phyloP scores from a whole-genome alignment of 371 early-diverging fungal genomes.

The Mucor lusitanicus region DNA sequence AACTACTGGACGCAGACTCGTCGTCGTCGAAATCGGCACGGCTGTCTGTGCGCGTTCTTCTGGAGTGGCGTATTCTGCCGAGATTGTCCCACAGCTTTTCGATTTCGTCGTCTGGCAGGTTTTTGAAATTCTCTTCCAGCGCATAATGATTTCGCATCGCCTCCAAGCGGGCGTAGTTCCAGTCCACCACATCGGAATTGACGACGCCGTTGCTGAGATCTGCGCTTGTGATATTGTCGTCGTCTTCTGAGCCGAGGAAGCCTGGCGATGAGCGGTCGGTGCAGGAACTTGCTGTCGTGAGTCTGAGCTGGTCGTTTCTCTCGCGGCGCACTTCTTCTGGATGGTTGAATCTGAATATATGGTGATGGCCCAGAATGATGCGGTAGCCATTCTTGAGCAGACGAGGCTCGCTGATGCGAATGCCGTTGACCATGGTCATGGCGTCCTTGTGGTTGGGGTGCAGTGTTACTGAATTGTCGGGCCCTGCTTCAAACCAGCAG shows the following conservation, averaged over 20 bases:
- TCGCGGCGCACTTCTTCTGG: slow-evolving; percentile 86
- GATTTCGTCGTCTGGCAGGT: slow-evolving; percentile 60
- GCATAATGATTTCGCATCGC: slow-evolving; percentile 55
- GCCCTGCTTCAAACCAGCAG: slow-evolving; percentile 68
- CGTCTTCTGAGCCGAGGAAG: neutral
- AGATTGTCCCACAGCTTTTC: slow-evolving; percentile 63
- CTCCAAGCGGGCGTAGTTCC: slow-evolving; percentile 79
- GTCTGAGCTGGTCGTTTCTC: slow-evolving; percentile 51
- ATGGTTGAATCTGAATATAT: slow-evolving; percentile 85
- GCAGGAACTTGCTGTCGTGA: slow-evolving; percentile 19
- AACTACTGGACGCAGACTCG: slow-evolving; percentile 37
- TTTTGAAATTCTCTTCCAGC: slow-evolving; percentile 46
- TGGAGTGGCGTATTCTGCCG: slow-evolving; percentile 49
- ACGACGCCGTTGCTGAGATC: slow-evolving; percentile 38
- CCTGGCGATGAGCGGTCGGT: slow-evolving; percentile 1
- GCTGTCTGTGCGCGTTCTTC: slow-evolving; percentile 56
- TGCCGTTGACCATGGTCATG: slow-evolving; percentile 80
- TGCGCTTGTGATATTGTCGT: slow-evolving; percentile 1
- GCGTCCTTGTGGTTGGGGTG: slow-evolving; percentile 57
- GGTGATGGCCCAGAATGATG: slow-evolving; percentile 79
- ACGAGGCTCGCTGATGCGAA: slow-evolving; percentile 59
- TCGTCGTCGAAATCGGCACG: slow-evolving; percentile 49
- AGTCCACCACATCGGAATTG: slow-evolving; percentile 62
- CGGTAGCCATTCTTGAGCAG: slow-evolving; percentile 76
- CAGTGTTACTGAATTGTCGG: slow-evolving; percentile 61